These are phyloP conservation scores for Triticum urartu DNA, from an alignment of 176 grass and related monocot species.

Conservation along the genomic window DNA sequence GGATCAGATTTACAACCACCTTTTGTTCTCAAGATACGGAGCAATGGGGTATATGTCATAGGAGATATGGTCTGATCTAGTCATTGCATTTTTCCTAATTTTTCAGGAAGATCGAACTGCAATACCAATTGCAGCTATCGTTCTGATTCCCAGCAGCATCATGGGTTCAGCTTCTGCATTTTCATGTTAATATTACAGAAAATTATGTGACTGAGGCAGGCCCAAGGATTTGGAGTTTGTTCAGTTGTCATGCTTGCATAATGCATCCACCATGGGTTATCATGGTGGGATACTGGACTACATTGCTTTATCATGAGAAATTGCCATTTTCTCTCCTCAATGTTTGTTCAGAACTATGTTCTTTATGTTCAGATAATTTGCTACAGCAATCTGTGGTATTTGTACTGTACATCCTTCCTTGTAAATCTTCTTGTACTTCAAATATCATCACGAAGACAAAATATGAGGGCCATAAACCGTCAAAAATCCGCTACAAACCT, in stretches of 20 bases:
- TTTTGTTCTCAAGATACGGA: neutral
- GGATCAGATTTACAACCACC: neutral
- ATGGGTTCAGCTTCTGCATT: neutral
- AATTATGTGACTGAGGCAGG: neutral
- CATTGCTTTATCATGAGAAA: conserved; percentile 1
- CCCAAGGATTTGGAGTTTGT: neutral
- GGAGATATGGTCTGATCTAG: neutral
- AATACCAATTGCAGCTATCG: neutral
- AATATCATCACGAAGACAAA: neutral
- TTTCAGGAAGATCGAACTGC: neutral
- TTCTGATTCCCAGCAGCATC: neutral
- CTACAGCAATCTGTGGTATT: neutral
- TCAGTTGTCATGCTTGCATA: neutral
- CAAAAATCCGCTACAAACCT: neutral
- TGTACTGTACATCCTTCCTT: neutral
- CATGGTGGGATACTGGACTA: neutral
- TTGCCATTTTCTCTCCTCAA: neutral
- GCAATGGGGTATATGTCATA: neutral
- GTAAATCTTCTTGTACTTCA: neutral
- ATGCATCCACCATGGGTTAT: neutral
- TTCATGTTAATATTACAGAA: neutral
- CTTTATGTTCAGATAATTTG: neutral
- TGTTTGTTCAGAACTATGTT: neutral
- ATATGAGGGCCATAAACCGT: neutral
- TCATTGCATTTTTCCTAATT: neutral